Conservation (phyloP, 1,139 yeast species). For the Yamadazyma mexicana region DNA sequence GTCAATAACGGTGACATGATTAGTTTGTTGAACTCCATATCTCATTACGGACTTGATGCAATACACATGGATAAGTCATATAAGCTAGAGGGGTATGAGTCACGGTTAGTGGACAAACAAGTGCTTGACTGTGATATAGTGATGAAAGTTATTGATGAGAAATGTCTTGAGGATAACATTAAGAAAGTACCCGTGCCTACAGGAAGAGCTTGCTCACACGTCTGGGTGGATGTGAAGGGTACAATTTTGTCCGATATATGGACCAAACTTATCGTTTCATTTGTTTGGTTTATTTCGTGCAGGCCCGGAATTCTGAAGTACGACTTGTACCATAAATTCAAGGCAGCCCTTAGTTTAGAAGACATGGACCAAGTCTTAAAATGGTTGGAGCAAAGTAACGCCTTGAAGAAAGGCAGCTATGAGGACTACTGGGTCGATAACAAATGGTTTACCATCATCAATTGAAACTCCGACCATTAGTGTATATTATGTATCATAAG, state of each 20-base stretch:
- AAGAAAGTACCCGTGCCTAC: conserved; percentile 46
- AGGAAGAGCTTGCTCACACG: conserved; percentile 61
- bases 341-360: conserved; percentile 40
- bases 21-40: conserved; percentile 47
- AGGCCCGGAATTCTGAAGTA: conserved; percentile 62
- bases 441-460: conserved; percentile 52
- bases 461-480: conserved; percentile 20
- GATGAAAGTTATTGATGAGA: conserved; percentile 14
- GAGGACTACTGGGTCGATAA: conserved; percentile 52
- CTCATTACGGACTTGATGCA: conserved; percentile 35
- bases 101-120: conserved; percentile 61
- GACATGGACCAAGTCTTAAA: conserved; percentile 54
- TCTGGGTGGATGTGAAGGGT: conserved; percentile 75
- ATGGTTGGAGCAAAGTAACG: conserved; percentile 55
- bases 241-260: conserved; percentile 59
- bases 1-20: conserved; percentile 61
- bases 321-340: conserved; percentile 34
- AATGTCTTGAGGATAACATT: conserved; percentile 4
- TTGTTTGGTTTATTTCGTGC: conserved; percentile 52
- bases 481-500: conserved; percentile 2
- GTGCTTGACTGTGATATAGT: conserved; percentile 65
- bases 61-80: conserved; percentile 56
- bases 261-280: conserved; percentile 51
- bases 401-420: conserved; percentile 36
- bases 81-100: conserved; percentile 56